A percentile compares a stretch with the other conserved stretches of the same genome.
Evolutionary conservation across 352 stramenopile species (phyloP).

Genomic region (Aphanomyces stellatus): DNA sequence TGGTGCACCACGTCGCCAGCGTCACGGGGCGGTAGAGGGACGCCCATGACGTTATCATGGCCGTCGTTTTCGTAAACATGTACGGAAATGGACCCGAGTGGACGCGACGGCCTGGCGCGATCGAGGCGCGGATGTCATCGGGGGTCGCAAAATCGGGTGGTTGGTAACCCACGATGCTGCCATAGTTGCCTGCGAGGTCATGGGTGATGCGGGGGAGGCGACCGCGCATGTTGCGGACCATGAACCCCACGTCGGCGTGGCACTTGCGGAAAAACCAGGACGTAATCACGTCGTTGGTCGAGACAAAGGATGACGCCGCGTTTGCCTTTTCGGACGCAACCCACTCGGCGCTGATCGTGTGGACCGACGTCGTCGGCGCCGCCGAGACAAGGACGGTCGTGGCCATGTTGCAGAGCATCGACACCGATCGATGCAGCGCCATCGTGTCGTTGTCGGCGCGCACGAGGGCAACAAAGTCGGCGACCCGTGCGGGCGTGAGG

Average conservation of each 20-base stretch:
- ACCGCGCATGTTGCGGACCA: slow-evolving; percentile 28
- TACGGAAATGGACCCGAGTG: background rate
- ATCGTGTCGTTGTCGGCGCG: slow-evolving; percentile 25
- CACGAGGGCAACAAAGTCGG: slow-evolving; percentile 24
- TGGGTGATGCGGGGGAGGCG: slow-evolving; percentile 22
- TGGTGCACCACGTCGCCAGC: background rate
- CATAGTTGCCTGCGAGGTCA: slow-evolving; percentile 32
- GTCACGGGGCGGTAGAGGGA: background rate
- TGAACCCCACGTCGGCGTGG: slow-evolving; percentile 24
- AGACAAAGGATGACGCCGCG: slow-evolving; percentile 7
- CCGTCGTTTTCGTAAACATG: background rate
- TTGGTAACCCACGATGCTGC: slow-evolving; percentile 28
- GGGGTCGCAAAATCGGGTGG: slow-evolving; percentile 29
- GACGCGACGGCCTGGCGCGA: background rate
- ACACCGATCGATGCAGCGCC: slow-evolving; percentile 4
- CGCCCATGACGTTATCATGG: background rate
- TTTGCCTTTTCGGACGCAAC: slow-evolving; percentile 24
- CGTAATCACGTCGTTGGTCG: slow-evolving; percentile 25
- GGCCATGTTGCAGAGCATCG: background rate
- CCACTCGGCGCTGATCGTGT: slow-evolving; percentile 21
- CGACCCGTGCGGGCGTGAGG: slow-evolving; percentile 23
- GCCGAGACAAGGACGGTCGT: background rate
- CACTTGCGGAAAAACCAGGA: slow-evolving; percentile 30
- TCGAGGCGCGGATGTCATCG: slow-evolving; percentile 28
- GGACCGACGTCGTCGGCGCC: slow-evolving; percentile 11